Evolutionary conservation across 1,139 yeast genomes (phyloP), one percentile per base, ranked within the genome.

Genomic region (Arxiozyma slooffiae): DNA sequence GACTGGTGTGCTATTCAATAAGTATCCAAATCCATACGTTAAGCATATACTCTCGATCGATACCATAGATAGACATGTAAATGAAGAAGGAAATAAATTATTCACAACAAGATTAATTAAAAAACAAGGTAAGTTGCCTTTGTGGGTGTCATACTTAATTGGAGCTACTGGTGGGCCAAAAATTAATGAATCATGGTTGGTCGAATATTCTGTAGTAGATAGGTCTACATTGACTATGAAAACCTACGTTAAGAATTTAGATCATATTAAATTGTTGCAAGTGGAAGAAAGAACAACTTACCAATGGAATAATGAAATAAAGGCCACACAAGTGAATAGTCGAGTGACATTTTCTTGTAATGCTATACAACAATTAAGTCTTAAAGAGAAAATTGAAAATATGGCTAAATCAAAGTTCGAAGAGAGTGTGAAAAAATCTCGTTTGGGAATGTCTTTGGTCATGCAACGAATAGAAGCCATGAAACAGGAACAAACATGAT

Each of bases 21-120:
- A 94, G 59, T 88, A 87, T 63, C 96, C 96, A 2, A 88, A 88
- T 62, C 98, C 98, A 3, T 89, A 77, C 63, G 84, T 97, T 40
- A 71, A 80, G n/a, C 97, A 92, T 70, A 97, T 92, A 16, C 72
- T 83, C 46, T 83, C 95, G 16, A 82, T 82, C 41, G 98, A 92
- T 64, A 86, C 96, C 2, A 39, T 66, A 24, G 54, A 60, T 6
- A 52, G 67, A 47, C 52, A 57, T 16, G 41, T 61, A 1, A 90
- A 85, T 57, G 63, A 66, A 0, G 68, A 78, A 17, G 95, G 95
- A 21, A 73, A 81, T 50, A 74, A 89, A 48, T 77, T 52, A 18
- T 45, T 80, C 59, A 80, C 87, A 39, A 86, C 95, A 9, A 76
- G 92, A 59, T 70, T 92, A 46, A 81, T 90, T 52, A 78, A 79